A percentile compares a stretch with the other conserved stretches of the same genome.
Conservation (phyloP, 2,329 filamentous ascomycete genomes). For the Cryphonectria japonica region DNA sequence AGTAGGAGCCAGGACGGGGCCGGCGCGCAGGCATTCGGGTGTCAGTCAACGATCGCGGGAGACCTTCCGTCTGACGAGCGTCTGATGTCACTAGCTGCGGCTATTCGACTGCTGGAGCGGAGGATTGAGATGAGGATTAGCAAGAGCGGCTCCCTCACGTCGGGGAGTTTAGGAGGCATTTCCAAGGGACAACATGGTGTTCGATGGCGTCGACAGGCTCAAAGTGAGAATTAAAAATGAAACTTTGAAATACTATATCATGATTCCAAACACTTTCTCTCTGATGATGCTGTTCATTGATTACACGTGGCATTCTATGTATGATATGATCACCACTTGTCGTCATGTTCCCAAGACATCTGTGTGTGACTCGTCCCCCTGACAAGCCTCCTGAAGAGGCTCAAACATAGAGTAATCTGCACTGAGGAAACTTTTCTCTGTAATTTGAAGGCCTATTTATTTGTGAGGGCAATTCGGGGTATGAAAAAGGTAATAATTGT, state of each 20-base stretch:
- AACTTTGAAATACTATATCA: neutral
- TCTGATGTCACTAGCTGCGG: constrained; percentile 53
- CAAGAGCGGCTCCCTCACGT: constrained; percentile 2
- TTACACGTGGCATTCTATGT: no score
- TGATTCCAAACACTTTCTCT: neutral
- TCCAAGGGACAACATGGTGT: neutral
- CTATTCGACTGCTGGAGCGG: constrained; percentile 47
- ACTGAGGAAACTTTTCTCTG: no score
- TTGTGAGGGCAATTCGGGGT: neutral
- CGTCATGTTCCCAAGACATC: neutral
- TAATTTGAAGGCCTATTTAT: no score
- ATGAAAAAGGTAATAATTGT: neutral
- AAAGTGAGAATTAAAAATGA: constrained; percentile 5
- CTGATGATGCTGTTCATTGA: neutral
- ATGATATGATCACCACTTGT: neutral
- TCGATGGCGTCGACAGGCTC: constrained; percentile 4
- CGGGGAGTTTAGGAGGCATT: neutral
- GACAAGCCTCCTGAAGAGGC: no score
- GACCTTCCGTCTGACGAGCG: constrained; percentile 41
- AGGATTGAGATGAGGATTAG: constrained; percentile 37
- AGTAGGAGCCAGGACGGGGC: constrained; percentile 23
- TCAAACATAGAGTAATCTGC: no score
- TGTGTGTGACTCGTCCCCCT: neutral
- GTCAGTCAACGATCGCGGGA: constrained; percentile 16
- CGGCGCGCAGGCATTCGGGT: constrained; percentile 7